Conservation (phyloP, 2,329 filamentous ascomycete genomes). For the Aaosphaeria arxii region DNA sequence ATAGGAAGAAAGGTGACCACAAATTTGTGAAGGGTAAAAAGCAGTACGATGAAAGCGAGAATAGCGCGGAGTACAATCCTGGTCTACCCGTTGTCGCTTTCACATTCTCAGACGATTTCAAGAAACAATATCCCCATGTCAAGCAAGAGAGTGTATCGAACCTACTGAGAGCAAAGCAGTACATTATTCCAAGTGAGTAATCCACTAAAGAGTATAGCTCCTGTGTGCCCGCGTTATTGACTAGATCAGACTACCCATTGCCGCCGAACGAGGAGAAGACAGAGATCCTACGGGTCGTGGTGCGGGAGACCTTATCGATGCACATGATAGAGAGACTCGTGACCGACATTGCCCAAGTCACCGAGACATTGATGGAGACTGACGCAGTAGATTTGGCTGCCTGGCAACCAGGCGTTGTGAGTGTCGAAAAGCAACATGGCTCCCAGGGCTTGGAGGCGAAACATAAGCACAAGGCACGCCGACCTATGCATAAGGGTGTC, state of each 20-base stretch:
- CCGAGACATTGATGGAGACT: conserved; percentile 58
- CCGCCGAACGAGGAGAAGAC: conserved; percentile 60
- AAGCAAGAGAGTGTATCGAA: conserved; percentile 64
- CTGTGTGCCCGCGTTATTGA: background rate
- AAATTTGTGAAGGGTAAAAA: conserved; percentile 42
- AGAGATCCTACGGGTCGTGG: conserved; percentile 66
- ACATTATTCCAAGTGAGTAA: conserved; percentile 62
- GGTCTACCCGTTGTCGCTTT: conserved; percentile 70
- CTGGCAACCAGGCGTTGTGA: conserved; percentile 41
- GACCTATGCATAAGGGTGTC: conserved; percentile 47
- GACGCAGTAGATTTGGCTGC: conserved; percentile 52
- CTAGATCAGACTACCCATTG: conserved; percentile 57
- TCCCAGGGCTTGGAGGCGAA: conserved; percentile 36
- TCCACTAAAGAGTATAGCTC: background rate
- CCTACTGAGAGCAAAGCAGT: conserved; percentile 63
- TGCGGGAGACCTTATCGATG: conserved; percentile 66
- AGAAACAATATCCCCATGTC: conserved; percentile 58
- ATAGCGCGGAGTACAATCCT: conserved; percentile 57
- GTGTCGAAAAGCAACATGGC: conserved; percentile 43
- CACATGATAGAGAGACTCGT: conserved; percentile 64
- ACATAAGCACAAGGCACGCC: conserved; percentile 44
- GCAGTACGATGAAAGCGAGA: conserved; percentile 48
- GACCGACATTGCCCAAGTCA: conserved; percentile 58
- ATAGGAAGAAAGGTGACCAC: conserved; percentile 53
- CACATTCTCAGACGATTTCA: conserved; percentile 60